Evolutionary conservation across 768 basidiomycete species (phyloP).

Genomic region (Cytidiella melzeri): DNA sequence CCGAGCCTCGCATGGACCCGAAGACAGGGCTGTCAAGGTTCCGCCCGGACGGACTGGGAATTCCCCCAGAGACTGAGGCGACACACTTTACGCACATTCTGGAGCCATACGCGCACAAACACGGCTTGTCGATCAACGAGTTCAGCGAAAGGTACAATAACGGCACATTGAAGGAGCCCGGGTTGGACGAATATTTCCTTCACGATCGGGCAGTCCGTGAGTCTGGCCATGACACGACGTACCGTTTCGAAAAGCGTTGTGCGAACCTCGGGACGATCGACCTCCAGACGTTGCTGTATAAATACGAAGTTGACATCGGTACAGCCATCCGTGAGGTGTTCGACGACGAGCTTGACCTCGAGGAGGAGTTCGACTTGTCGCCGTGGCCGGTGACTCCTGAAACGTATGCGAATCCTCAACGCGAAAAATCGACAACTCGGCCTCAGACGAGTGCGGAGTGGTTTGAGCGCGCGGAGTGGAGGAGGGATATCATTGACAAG

Average conservation of each 20-base stretch:
- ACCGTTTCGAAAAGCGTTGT: conserved; percentile 95
- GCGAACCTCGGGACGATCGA: conserved; percentile 97
- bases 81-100: conserved; percentile 97
- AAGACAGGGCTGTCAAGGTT: conserved; percentile 93
- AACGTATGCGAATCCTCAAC: conserved; percentile 55
- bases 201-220: conserved; percentile 97
- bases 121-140: conserved; percentile 89
- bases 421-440: conserved; percentile 53
- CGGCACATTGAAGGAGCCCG: conserved; percentile 75
- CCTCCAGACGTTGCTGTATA: conserved; percentile 92
- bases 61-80: conserved; percentile 98
- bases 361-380: conserved; percentile 85
- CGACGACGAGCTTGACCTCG: conserved; percentile 84
- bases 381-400: conserved; percentile 85
- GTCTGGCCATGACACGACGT: conserved; percentile 94
- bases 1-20: conserved; percentile 89
- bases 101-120: conserved; percentile 89
- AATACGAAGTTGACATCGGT: conserved; percentile 98
- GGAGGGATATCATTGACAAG: conserved; percentile 83
- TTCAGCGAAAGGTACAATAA: conserved; percentile 96
- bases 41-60: conserved; percentile 89
- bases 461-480: conserved; percentile 84
- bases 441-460: conserved; percentile 81
- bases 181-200: conserved; percentile 93
- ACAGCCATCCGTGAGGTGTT: conserved; percentile 95